Base-by-base conservation (phyloP, 2,329 filamentous ascomycete genomes). In the Fusarium xyrophilum region DNA sequence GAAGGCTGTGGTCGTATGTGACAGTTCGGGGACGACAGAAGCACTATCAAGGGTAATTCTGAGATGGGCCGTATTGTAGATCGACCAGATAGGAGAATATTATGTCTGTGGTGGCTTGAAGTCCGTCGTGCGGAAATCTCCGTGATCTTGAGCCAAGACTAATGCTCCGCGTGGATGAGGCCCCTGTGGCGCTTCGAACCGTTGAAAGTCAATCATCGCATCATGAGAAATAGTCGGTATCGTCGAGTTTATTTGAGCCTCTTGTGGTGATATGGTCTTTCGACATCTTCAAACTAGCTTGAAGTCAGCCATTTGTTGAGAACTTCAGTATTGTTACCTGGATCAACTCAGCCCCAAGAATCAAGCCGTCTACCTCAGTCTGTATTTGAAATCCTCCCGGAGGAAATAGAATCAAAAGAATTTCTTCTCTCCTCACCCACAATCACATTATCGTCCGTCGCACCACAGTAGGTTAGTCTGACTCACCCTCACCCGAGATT, bases 1-100 rank as follows among this genome's bases (percentile, higher is more conserved):
- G 17, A 59, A 32, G 32, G 53, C 60, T 65, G 14, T 65, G 60
- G 60, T 65, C 53, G 62, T 65, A 65, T 65, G 61, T 64, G 61
- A n/a, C 23, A 25, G 23, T 27, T 7, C 2, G 7, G 2, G 2
- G 7, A 27, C 13, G n/a, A n/a, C 11, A 40, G 6, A 28, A 7
- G 25, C 28, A 51, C 6, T 32, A 57, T 57, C 14, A 40, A 23
- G 17, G 17, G 11, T 7, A 3, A 5, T 7, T 7, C 12, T 1
- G 6, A 14, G 1, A 27, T 44, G 12, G 2, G 0, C 9, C 11
- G 15, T 19, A 25, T 11, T 8, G 1, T 11, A 15, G 23, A 35
- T 35, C 5, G 17, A 21, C 17, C 2, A 53, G 7, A n/a, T 25
- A 7, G 15, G 8, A 19, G 27, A 43, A n/a, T 15, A 6, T 3